Percentiles rank a stretch among this genome's conserved stretches.
Evolutionary conservation across 2,329 filamentous ascomycete species (phyloP).

Genomic region (Talaromyces pinophilus): DNA sequence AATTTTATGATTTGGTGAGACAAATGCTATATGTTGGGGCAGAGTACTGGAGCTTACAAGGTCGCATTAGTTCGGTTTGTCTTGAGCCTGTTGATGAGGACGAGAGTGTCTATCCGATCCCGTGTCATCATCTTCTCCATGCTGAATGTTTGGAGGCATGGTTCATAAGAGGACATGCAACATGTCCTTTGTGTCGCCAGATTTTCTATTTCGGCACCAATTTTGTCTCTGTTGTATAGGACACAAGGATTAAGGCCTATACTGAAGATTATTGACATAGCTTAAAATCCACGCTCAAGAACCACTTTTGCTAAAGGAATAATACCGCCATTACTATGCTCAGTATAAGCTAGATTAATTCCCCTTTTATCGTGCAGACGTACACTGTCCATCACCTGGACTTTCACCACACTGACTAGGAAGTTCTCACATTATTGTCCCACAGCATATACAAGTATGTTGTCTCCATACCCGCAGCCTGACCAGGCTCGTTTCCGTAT

Average conservation of each 20-base stretch:
- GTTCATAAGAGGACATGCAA: constrained; percentile 4
- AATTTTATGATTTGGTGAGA: background rate
- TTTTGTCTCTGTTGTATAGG: constrained; percentile 7
- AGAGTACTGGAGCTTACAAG: background rate
- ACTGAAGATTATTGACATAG: background rate
- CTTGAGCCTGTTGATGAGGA: constrained; percentile 1
- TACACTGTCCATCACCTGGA: too few relatives aligned
- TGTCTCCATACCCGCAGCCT: too few relatives aligned
- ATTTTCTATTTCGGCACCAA: constrained; percentile 11
- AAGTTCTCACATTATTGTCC: too few relatives aligned
- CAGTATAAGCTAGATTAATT: too few relatives aligned
- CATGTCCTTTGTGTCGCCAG: constrained; percentile 13
- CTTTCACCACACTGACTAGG: too few relatives aligned
- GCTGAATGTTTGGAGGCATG: constrained; percentile 13
- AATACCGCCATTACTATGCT: too few relatives aligned
- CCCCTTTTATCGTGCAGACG: too few relatives aligned
- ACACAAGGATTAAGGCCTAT: background rate
- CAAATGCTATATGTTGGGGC: background rate
- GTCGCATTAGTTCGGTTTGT: background rate
- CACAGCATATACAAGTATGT: too few relatives aligned
- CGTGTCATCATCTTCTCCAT: constrained; percentile 5
- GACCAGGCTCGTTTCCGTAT: background rate
- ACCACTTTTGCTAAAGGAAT: too few relatives aligned
- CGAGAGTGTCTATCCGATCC: background rate
- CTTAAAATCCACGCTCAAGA: too few relatives aligned